Evolutionary conservation across 140 eudicot genomes (phyloP), one percentile per base, ranked within the genome.

Genomic region (Stevia rebaudiana): DNA sequence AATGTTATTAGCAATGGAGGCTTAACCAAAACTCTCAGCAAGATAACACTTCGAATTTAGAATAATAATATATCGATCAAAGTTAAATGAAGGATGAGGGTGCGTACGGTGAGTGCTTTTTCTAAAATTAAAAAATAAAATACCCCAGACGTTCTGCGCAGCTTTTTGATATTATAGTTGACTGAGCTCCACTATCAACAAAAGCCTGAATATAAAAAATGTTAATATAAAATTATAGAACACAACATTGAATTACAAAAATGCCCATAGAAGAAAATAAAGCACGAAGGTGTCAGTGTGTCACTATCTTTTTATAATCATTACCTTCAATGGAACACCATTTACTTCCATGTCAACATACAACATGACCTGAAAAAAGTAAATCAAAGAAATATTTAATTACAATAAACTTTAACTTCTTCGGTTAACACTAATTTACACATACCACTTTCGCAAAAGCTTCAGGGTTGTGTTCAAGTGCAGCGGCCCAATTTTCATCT

Each of bases 121-220:
- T 47, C 11, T 8, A 22, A 4, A 22, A 21, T 21, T 23, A 22
- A 44, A 18, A 65, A 30, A 39, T 5, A 8, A 53, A 89, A 62
- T 72, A 91, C 95, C 98, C 98, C 68, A 84, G 82, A 41, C 95
- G 98, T 60, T 91, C 98, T 0, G 96, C 98, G 12, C 98, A 91
- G 76, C 79, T 87, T 84, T 91, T 87, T 43, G 98, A 91, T 84
- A 90, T 91, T 33, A 91, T 87, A 60, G 98, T 91, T 69, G 98
- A 87, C 83, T 91, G 98, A 52, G 98, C 98, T 68, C 96, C 98
- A 84, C 98, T 91, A 75, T 87, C 96, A 57, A 91, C 98, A 69
- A 91, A 87, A 3, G 98, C 98, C 96, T 91, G 76, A 75, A 74
- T 75, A 12, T 11, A 17, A 46, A 74, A 21, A 9, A 66, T 8